Evolutionary conservation across 345 rosid species (phyloP).

Genomic region (Balakata baccata): DNA sequence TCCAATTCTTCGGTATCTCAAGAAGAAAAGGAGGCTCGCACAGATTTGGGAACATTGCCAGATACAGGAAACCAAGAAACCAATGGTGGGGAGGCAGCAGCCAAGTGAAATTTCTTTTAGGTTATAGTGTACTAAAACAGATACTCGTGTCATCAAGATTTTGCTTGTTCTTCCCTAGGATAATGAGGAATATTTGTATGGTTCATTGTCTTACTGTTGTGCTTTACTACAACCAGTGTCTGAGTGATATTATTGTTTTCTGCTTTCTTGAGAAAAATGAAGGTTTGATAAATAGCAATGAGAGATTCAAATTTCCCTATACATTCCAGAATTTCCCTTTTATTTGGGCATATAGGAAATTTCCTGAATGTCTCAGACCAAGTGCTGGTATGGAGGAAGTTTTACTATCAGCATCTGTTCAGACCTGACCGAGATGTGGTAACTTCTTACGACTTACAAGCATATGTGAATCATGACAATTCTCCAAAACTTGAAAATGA

Average conservation of each 20-base stretch:
- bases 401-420: background rate
- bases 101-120: constrained; percentile 39
- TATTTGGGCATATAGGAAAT: background rate
- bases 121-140: background rate
- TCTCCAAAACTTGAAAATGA: background rate
- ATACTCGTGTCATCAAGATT: constrained; percentile 9
- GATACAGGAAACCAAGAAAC: constrained; percentile 34
- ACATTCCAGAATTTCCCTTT: background rate
- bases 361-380: background rate
- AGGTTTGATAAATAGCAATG: background rate
- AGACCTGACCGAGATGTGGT: background rate
- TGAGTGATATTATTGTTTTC: background rate
- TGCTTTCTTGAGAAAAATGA: background rate
- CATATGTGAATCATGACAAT: background rate
- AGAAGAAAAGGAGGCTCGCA: constrained; percentile 50
- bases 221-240: background rate
- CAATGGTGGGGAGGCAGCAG: constrained; percentile 39
- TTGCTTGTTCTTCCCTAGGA: constrained; percentile 3
- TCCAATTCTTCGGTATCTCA: constrained; percentile 27
- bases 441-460: background rate
- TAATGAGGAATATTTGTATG: constrained; percentile 17
- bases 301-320: background rate
- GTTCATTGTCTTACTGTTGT: background rate
- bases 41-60: constrained; percentile 52
- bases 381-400: too few relatives aligned